Percentiles rank a stretch among this genome's conserved stretches.
Evolutionary conservation across 1,139 yeast species (phyloP).

Genomic region (Suhomyces terraborum): DNA sequence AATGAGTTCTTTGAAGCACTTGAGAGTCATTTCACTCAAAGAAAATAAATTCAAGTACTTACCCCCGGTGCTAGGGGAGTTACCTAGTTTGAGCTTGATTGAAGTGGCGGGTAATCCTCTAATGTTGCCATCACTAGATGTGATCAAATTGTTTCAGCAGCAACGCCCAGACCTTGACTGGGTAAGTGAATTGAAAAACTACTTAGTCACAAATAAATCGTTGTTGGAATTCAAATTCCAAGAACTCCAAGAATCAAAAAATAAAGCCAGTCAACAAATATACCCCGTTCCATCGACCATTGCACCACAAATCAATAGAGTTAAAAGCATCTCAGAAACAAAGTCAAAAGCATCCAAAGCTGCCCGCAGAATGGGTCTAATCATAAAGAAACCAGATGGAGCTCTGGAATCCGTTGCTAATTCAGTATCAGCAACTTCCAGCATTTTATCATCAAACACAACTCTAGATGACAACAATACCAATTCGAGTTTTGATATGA

Average conservation of each 20-base stretch:
- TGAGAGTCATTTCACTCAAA: slow-evolving; percentile 64
- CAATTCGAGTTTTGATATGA: slow-evolving; percentile 8
- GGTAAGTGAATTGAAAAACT: slow-evolving; percentile 52
- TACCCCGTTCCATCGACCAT: slow-evolving; percentile 6
- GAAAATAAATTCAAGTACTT: slow-evolving; percentile 60
- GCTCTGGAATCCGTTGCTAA: slow-evolving; percentile 10
- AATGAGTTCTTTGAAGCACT: slow-evolving; percentile 34
- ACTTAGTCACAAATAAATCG: slow-evolving; percentile 35
- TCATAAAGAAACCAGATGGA: slow-evolving; percentile 48
- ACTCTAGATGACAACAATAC: slow-evolving; percentile 3
- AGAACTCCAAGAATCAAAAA: slow-evolving; percentile 15
- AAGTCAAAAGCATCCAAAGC: slow-evolving; percentile 61
- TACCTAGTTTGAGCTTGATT: slow-evolving; percentile 58
- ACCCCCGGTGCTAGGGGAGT: slow-evolving; percentile 56
- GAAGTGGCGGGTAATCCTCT: slow-evolving; percentile 74
- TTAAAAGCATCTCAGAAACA: slow-evolving; percentile 61
- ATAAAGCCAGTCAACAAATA: slow-evolving; percentile 9
- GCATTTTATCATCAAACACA: slow-evolving; percentile 7
- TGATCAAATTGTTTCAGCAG: slow-evolving; percentile 36
- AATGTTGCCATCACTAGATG: slow-evolving; percentile 48
- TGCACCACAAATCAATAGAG: slow-evolving; percentile 35
- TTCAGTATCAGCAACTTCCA: slow-evolving; percentile 11
- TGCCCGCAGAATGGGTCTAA: slow-evolving; percentile 65
- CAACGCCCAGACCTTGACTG: slow-evolving; percentile 53
- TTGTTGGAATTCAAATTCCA: slow-evolving; percentile 24